Evolutionary conservation across 108 stramenopile species (phyloP), one percentile per base, ranked within the genome.

Genomic region (Skeletonema marinoi): DNA sequence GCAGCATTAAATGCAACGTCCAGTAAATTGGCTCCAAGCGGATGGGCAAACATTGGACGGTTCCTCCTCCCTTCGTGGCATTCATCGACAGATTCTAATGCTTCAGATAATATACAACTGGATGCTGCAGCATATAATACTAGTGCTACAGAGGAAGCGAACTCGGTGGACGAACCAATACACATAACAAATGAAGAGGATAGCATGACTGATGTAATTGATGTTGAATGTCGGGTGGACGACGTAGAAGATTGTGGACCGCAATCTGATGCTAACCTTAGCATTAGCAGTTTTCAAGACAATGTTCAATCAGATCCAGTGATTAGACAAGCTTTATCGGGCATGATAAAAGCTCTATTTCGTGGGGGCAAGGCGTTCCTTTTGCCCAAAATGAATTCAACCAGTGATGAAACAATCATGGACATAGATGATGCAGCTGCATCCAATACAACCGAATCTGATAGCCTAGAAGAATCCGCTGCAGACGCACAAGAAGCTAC

Each of bases 1-100:
- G 36, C 13, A 19, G 35, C 60, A 61, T n/a, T 33, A 4, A 61
- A 64, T 17, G 63, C 38, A 38, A 36, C 63, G 19, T 1, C 38
- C 10, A 29, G 33, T 63, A 29, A 64, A 38, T 39, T 64, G 41
- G 31, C 38, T n/a, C 54, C 54, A 19, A 74, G 64, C 29, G 74
- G 74, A 60, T 75, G 74, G 74, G 66, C 66, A 11, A 75, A 60
- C 36, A 66, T 75, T 32, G 70, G 70, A 0, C 63, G 65, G 25
- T 67, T 54, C 58, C 56, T 75, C 35, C 74, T 75, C 29, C 74
- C 65, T 12, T 75, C 66, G 0, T 75, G 60, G 71, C 44, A 58
- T 30, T 63, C 54, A 3, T 71, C 69, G 51, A 32, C 11, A 12
- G 42, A 48, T 63, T 32, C 30, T 61, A 29, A 30, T 32, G 36